Conservation (phyloP, 2,329 filamentous ascomycete genomes). For the Fusarium stilboides region DNA sequence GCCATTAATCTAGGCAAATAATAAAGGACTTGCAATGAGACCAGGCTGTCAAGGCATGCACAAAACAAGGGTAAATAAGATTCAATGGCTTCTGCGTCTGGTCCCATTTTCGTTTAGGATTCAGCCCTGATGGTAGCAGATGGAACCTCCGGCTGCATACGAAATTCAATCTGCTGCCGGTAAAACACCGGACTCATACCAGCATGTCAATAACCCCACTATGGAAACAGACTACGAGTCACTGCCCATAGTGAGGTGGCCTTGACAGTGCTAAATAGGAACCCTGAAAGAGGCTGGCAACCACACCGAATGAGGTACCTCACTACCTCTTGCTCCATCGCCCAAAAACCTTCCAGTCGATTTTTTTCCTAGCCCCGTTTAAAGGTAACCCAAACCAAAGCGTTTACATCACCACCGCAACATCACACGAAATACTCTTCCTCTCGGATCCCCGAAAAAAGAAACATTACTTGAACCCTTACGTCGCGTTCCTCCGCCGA, state of each 20-base stretch:
- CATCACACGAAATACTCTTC: conserved; percentile 47
- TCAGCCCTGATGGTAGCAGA: conserved; percentile 53
- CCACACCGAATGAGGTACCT: conserved; percentile 35
- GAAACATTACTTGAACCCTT: conserved; percentile 25
- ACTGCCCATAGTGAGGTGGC: conserved; percentile 27
- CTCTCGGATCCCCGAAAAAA: conserved; percentile 35
- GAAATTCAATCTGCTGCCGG: conserved; percentile 44
- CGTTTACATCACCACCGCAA: conserved; percentile 52
- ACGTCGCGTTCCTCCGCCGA: conserved; percentile 44
- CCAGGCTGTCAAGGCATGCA: conserved; percentile 15
- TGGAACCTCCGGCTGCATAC: conserved; percentile 23
- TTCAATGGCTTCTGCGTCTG: conserved; percentile 33
- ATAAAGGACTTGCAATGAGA: not conserved
- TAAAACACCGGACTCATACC: conserved; percentile 50
- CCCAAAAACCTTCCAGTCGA: conserved; percentile 51
- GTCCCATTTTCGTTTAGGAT: conserved; percentile 53
- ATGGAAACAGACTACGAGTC: conserved; percentile 14
- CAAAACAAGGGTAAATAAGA: conserved; percentile 16
- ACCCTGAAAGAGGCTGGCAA: conserved; percentile 24
- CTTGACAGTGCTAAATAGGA: conserved; percentile 36
- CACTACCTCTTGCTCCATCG: conserved; percentile 51
- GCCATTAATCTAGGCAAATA: conserved; percentile 30
- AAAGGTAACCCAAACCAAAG: conserved; percentile 45
- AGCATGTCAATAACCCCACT: conserved; percentile 31
- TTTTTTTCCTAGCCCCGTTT: conserved; percentile 53